Evolutionary conservation across 2,329 filamentous ascomycete genomes (phyloP).

Genomic region (Paracamarosporium sp.): DNA sequence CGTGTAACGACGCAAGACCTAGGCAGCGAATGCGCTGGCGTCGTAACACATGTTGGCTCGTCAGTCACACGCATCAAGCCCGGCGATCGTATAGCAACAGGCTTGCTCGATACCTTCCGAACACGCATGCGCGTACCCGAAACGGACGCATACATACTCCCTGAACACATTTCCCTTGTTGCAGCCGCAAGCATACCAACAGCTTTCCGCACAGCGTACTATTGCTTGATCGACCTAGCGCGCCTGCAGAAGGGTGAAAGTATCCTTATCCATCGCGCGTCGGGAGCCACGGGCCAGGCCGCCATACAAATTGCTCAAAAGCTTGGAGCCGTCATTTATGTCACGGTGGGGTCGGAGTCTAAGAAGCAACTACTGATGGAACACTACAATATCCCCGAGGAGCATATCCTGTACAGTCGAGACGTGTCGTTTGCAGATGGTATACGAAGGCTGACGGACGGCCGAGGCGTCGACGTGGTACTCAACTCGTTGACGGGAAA

Average conservation of each 20-base stretch:
- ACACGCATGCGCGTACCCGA: no score
- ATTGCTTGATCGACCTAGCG: slow-evolving; percentile 28
- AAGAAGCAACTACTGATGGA: slow-evolving; percentile 7
- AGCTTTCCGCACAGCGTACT: slow-evolving; percentile 20
- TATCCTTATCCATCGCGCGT: slow-evolving; percentile 32
- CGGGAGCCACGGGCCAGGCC: slow-evolving; percentile 30
- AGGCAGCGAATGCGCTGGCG: background rate
- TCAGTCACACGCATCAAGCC: no score
- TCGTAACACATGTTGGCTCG: background rate
- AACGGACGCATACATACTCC: no score
- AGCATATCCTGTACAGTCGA: slow-evolving; percentile 41
- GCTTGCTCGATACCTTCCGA: no score
- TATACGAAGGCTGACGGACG: slow-evolving; percentile 29
- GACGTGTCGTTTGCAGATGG: slow-evolving; percentile 33
- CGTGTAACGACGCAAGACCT: background rate
- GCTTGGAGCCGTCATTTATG: slow-evolving; percentile 25
- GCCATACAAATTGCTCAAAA: slow-evolving; percentile 26
- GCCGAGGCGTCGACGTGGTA: slow-evolving; percentile 43
- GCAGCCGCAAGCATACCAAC: slow-evolving; percentile 4
- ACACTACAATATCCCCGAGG: slow-evolving; percentile 27
- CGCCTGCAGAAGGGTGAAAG: slow-evolving; percentile 36
- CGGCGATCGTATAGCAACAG: no score
- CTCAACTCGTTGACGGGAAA: slow-evolving; percentile 40
- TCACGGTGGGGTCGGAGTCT: slow-evolving; percentile 17
- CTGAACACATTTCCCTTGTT: no score